Percentiles rank a stretch among this genome's conserved stretches.
phyloP scores from a whole-genome alignment of 345 rosid genomes.

The Rhodomyrtus tomentosa region DNA sequence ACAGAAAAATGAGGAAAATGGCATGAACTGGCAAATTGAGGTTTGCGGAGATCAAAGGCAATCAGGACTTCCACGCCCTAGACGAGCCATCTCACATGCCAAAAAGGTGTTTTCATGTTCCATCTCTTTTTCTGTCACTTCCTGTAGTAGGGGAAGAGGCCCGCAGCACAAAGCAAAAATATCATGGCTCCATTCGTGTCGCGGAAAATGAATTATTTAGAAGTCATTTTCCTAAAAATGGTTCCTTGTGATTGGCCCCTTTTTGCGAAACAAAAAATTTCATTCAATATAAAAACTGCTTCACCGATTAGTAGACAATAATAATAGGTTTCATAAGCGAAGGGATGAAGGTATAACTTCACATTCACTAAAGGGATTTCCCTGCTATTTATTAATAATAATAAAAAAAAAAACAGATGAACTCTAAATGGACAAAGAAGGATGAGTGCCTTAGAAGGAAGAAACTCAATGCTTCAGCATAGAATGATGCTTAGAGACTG shows the following conservation, averaged over 20 bases:
- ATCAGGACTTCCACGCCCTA: background rate
- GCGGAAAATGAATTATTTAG: too few relatives aligned
- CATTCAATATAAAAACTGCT: background rate
- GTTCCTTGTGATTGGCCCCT: background rate
- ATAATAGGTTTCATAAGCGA: constrained; percentile 35
- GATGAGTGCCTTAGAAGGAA: background rate
- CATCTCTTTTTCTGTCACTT: background rate
- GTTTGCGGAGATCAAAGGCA: background rate
- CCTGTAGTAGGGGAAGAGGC: background rate
- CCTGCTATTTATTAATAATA: too few relatives aligned
- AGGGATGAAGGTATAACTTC: too few relatives aligned
- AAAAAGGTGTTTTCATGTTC: background rate
- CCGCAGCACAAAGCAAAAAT: background rate
- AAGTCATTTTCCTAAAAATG: too few relatives aligned
- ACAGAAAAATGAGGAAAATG: background rate
- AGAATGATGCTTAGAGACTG: background rate
- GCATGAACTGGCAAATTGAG: background rate
- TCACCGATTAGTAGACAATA: background rate
- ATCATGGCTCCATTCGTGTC: too few relatives aligned
- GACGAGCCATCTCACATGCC: background rate
- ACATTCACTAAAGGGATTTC: background rate
- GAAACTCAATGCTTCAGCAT: background rate
- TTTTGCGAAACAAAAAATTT: background rate
- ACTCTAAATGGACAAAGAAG: background rate
- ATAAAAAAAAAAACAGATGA: background rate